phyloP scores from a whole-genome alignment of 2,329 filamentous ascomycete genomes.

The Lasiodiplodia sp. region DNA sequence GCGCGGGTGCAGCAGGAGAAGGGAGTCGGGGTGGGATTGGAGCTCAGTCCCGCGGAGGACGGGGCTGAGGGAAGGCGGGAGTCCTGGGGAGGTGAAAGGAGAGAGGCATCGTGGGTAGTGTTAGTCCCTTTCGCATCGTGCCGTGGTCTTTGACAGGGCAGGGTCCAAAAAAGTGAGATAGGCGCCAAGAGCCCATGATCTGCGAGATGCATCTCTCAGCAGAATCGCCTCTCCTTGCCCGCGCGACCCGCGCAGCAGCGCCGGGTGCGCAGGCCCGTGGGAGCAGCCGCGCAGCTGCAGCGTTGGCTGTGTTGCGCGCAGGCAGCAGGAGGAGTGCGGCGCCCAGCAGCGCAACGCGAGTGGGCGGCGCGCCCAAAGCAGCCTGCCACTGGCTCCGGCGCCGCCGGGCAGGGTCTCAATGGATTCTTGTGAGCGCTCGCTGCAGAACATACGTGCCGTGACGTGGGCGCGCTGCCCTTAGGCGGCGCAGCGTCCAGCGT shows the following conservation, averaged over 20 bases:
- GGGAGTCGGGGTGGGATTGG: constrained; percentile 25
- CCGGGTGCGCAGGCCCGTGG: not conserved
- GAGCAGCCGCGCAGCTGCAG: not conserved
- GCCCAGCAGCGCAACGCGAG: constrained; percentile 1
- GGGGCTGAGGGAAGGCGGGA: constrained; percentile 55
- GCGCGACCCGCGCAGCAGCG: constrained; percentile 6
- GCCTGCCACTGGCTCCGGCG: not conserved
- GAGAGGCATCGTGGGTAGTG: constrained; percentile 43
- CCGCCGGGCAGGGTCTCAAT: constrained; percentile 8
- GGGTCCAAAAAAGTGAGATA: constrained; percentile 30
- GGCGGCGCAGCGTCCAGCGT: constrained; percentile 5
- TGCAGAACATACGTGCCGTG: constrained; percentile 25
- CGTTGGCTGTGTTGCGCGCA: not conserved
- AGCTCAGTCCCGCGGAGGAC: constrained; percentile 59
- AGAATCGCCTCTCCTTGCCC: constrained; percentile 27
- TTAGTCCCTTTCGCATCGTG: constrained; percentile 30
- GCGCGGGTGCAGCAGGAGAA: constrained; percentile 40
- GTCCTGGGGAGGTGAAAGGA: constrained; percentile 51
- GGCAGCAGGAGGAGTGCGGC: constrained; percentile 1
- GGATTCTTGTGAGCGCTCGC: constrained; percentile 6
- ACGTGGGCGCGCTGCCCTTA: constrained; percentile 16
- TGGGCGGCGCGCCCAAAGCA: not conserved
- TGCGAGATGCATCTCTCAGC: constrained; percentile 28
- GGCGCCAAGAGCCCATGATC: constrained; percentile 30
- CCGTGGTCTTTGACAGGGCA: constrained; percentile 31